Evolutionary conservation across 83 land plant species (phyloP), one percentile per base, ranked within the genome.

Genomic region (Diphasiastrum complanatum): DNA sequence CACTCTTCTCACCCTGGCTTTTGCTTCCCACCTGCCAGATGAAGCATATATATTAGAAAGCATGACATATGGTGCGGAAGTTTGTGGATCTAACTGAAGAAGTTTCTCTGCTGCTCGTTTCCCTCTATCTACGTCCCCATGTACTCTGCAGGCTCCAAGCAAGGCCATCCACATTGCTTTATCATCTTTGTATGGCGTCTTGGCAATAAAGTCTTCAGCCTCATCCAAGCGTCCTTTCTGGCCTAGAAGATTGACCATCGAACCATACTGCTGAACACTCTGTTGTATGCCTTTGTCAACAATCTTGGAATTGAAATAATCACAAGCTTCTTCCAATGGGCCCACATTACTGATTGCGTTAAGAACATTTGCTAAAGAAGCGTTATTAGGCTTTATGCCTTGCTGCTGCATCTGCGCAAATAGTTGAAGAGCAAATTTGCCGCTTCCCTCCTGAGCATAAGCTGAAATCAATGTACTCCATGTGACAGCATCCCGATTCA

Each of bases 91-190:
- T 18, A 59, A 31, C 19, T 59, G 51, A 4, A 47, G 24, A 12
- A 40, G 52, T 29, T 33, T 59, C 2, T 23, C 11, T 25, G 70
- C 70, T 25, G 51, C 65, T 57, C 30, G 32, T 33, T 57, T 36
- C 19, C 65, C 70, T 34, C 53, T 22, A 37, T 67, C 28, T 16
- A 58, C 26, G 26, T 67, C 55, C 20, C 47, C 55, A 14, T 59
- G 70, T 11, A 2, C 36, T 58, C 63, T 56, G 23, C 70, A 67
- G 25, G 70, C 43, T 18, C 49, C 67, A 5, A 67, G 70, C 23
- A 67, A 45, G 20, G 70, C 11, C 33, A 37, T 30, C 70, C 70
- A 67, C 12, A 58, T 24, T 18, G 24, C 11, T 22, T 23, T 25
- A 37, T 32, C 30, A 11, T 62, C 43, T 67, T 58, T n/a, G 20